Base-by-base conservation (phyloP, 2,329 filamentous ascomycete genomes). In the Setomelanomma holmii region DNA sequence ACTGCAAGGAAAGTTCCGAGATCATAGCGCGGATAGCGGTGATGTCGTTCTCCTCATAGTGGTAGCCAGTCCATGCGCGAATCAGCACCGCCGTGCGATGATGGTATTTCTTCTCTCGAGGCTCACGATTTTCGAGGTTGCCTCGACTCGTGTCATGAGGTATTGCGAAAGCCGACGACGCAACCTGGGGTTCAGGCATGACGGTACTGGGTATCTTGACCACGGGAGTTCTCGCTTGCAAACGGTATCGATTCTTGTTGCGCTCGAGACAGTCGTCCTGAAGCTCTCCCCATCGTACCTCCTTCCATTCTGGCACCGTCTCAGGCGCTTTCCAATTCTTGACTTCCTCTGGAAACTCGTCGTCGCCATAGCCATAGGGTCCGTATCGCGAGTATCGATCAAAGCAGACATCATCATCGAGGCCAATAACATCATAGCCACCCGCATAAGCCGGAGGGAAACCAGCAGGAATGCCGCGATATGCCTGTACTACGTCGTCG, bases 211-310 rank as follows among this genome's bases (percentile, higher is more conserved):
- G 66, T 11, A 61, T 64, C 53, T 64, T 71, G n/a, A 64, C 61
- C 14, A 62, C 60, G 10, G 60, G 55, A 11, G 69, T 61, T 78
- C 79, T 70, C 80, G 76, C 76, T 20, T 64, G 61, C 1, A 72
- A 71, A 5, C 64, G 63, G 54, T 67, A 95, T 17, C 91, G 84
- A 33, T 83, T 82, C 51, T 82, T 79, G 73, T 96, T 96, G 60
- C 78, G 81, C 58, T 82, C 74, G 1, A 86, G 71, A 66, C 90
- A 95, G 22, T 82, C 75, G 45, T 85, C 78, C 69, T 93, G 89
- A 16, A 93, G 76, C 24, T 82, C 75, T 12, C 87, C 87, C 90
- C 90, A 95, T 56, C 85, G 81, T 24, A 91, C 82, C 21, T 79
- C 77, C 22, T 83, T 78, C 87, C 89, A 92, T 19, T 86, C 76